Evolutionary conservation across 2,329 filamentous ascomycete genomes (phyloP).

Genomic region (Neofusicoccum cordaticola): DNA sequence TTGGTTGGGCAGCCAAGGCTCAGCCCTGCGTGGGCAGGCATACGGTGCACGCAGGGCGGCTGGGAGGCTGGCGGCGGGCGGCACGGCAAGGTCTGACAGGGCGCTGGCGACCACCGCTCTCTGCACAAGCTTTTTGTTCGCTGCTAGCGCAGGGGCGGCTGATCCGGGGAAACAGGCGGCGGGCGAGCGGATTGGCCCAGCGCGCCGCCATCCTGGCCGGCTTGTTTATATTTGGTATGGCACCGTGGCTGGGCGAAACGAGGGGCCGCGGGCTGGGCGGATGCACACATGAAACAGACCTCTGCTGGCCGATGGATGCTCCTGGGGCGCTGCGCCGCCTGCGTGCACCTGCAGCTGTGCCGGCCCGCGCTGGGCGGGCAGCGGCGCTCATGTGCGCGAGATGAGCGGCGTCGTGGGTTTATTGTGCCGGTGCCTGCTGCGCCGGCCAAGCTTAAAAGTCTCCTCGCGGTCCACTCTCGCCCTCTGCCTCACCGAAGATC

Average conservation of each 20-base stretch:
- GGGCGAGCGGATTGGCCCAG: not conserved
- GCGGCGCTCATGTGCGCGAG: not conserved
- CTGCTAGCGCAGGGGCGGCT: not conserved
- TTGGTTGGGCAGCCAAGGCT: not conserved
- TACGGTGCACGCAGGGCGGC: not conserved
- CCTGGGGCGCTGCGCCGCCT: not conserved
- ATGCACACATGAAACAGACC: not conserved
- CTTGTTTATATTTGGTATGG: conserved; percentile 10
- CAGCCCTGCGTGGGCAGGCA: conserved; percentile 3
- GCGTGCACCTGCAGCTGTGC: not conserved
- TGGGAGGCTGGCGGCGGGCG: not conserved
- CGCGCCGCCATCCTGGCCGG: not conserved
- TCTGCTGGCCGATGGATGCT: not conserved
- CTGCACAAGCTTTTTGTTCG: not conserved
- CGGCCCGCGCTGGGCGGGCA: not conserved
- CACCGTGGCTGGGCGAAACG: conserved; percentile 4
- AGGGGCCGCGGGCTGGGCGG: not conserved
- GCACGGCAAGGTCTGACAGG: not conserved
- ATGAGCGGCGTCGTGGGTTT: conserved; percentile 2
- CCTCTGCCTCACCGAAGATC: not conserved
- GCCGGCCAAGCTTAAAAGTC: conserved; percentile 7
- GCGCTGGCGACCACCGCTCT: not conserved
- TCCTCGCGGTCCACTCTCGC: not conserved
- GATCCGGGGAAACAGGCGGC: conserved; percentile 3
- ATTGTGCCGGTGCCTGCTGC: not conserved